Conservation (phyloP, 177 flowering plant genomes). For the Vitis hybrid region DNA sequence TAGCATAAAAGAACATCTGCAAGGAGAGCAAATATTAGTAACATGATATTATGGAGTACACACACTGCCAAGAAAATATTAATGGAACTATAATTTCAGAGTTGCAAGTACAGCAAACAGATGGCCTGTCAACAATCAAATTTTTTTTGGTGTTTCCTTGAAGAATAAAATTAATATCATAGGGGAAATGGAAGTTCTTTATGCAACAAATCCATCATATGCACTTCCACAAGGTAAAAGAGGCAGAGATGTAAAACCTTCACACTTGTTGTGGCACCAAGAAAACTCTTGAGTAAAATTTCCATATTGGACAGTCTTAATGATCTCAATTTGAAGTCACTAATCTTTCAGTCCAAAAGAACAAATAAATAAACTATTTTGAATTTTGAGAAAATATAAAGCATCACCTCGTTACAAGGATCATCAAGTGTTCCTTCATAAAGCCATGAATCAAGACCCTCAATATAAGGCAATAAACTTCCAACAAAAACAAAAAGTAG, state of each 20-base stretch:
- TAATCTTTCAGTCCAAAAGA: background rate
- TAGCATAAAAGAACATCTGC: constrained; percentile 90
- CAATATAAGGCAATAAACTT: constrained; percentile 76
- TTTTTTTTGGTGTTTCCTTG: too few relatives aligned
- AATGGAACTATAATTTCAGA: background rate
- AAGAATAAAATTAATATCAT: too few relatives aligned
- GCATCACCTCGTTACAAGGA: constrained; percentile 84
- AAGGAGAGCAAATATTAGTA: constrained; percentile 2
- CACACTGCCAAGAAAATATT: background rate
- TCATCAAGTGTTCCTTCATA: constrained; percentile 93
- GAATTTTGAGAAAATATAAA: background rate
- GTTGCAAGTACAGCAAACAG: background rate
- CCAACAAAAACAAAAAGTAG: constrained; percentile 70
- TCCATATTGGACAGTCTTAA: too few relatives aligned
- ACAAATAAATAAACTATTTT: background rate
- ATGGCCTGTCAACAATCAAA: too few relatives aligned
- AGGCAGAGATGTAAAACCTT: background rate
- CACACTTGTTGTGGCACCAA: constrained; percentile 5
- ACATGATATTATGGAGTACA: background rate
- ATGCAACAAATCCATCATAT: background rate
- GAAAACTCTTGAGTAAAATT: background rate
- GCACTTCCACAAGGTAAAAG: background rate
- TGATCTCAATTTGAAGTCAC: too few relatives aligned
- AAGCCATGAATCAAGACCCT: constrained; percentile 94
- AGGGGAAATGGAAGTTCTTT: background rate